A percentile compares a stretch with the other conserved stretches of the same genome.
phyloP scores from a whole-genome alignment of 106 monocot genomes.

The Amphibolis antarctica region DNA sequence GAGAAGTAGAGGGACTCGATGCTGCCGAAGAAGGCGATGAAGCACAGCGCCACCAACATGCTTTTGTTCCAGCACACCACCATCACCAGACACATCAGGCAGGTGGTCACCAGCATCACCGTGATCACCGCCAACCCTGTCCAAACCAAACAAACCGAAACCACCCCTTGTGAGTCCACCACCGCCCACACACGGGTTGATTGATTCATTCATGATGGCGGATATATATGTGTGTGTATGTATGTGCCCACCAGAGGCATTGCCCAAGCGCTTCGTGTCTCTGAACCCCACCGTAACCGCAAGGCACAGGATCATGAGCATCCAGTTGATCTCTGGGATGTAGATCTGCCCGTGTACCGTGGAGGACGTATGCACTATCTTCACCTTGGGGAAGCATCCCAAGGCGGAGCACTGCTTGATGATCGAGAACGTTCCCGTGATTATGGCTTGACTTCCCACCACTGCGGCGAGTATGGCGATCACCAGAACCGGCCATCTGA shows the following conservation, averaged over 20 bases:
- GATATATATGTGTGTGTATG: background rate
- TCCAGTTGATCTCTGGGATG: conserved; percentile 92
- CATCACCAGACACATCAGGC: conserved; percentile 89
- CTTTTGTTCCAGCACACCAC: conserved; percentile 78
- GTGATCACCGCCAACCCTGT: conserved; percentile 85
- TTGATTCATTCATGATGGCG: conserved; percentile 12
- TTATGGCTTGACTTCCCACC: conserved; percentile 86
- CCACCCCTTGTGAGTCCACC: no score
- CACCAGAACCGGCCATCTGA: conserved; percentile 80
- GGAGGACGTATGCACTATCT: conserved; percentile 75
- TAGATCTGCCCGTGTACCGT: conserved; percentile 82
- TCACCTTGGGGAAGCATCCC: conserved; percentile 81
- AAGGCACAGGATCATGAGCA: conserved; percentile 70
- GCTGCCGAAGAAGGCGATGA: conserved; percentile 78
- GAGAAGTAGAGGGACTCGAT: conserved; percentile 96
- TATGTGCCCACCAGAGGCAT: conserved; percentile 60
- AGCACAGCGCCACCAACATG: conserved; percentile 53
- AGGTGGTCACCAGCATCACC: conserved; percentile 97
- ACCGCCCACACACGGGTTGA: no score
- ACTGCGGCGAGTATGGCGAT: conserved; percentile 88
- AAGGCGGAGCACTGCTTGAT: conserved; percentile 75
- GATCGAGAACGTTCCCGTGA: conserved; percentile 84
- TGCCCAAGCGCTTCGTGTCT: conserved; percentile 77
- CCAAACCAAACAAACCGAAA: no score
- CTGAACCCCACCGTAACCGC: conserved; percentile 72